phyloP scores from a whole-genome alignment of 805 yeast genomes.

The Priceomyces fermenticarens region DNA sequence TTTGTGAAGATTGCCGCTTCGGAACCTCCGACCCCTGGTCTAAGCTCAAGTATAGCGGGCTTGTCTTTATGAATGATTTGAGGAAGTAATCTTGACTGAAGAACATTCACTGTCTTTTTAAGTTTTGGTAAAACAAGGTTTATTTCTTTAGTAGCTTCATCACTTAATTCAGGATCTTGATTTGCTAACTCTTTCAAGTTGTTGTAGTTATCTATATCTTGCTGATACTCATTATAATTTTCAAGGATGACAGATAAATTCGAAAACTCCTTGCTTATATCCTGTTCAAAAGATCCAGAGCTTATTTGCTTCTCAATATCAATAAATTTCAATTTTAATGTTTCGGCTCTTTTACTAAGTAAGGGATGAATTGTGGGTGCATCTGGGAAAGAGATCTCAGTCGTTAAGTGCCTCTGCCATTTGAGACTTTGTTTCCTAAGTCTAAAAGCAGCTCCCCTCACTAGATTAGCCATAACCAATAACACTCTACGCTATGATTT shows the following conservation, averaged over 20 bases:
- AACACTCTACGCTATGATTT: no score
- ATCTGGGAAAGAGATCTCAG: constrained; percentile 1
- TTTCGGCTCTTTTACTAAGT: constrained; percentile 34
- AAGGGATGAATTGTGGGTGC: constrained; percentile 36
- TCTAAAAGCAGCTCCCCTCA: neutral
- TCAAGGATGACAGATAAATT: constrained; percentile 29
- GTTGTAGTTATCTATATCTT: constrained; percentile 21
- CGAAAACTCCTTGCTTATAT: constrained; percentile 28
- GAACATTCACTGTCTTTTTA: constrained; percentile 34
- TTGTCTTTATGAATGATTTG: constrained; percentile 72
- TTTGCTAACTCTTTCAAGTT: constrained; percentile 23
- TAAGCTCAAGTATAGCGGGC: constrained; percentile 75
- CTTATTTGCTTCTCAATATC: constrained; percentile 25
- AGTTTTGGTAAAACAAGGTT: constrained; percentile 45
- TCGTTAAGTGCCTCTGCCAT: neutral
- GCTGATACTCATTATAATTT: constrained; percentile 24
- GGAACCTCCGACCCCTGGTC: constrained; percentile 96
- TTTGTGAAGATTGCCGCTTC: constrained; percentile 88
- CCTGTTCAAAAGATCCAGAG: constrained; percentile 33
- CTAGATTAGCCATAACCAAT: neutral
- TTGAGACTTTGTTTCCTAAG: neutral
- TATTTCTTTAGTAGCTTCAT: constrained; percentile 64
- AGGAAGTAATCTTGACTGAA: constrained; percentile 68
- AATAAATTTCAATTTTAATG: constrained; percentile 25
- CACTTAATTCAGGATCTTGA: constrained; percentile 41